Evolutionary conservation across 306 rosid genomes (phyloP).

Genomic region (Pterocarpus santalinus): DNA sequence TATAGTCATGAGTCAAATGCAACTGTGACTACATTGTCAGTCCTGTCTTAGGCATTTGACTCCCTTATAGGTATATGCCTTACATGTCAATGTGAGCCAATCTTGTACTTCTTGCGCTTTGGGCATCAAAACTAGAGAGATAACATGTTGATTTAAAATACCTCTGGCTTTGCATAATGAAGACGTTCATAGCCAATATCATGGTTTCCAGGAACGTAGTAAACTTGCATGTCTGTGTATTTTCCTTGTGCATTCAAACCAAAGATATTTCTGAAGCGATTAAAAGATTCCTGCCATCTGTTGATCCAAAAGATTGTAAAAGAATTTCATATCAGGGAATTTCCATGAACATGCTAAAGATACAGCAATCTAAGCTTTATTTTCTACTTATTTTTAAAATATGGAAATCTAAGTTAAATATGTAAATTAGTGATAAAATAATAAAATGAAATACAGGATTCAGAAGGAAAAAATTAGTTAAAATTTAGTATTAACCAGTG

Average conservation of each 20-base stretch:
- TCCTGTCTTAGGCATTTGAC: constrained; percentile 27
- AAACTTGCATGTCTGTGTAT: constrained; percentile 56
- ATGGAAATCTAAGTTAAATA: constrained; percentile 25
- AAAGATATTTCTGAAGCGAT: constrained; percentile 76
- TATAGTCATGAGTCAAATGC: constrained; percentile 18
- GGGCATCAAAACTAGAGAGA: constrained; percentile 25
- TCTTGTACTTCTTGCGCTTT: constrained; percentile 29
- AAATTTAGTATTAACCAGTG: constrained; percentile 9
- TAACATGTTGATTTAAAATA: constrained; percentile 38
- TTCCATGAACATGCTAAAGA: constrained; percentile 1
- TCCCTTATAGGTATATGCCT: constrained; percentile 18
- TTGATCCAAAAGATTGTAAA: constrained; percentile 48
- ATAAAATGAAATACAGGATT: constrained; percentile 7
- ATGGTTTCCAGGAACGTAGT: constrained; percentile 83
- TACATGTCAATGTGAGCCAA: constrained; percentile 9
- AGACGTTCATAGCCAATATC: constrained; percentile 79
- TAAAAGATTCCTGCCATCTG: constrained; percentile 81
- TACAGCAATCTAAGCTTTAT: constrained; percentile 30
- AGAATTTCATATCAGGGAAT: constrained; percentile 39
- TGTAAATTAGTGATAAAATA: constrained; percentile 10
- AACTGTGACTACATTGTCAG: constrained; percentile 30
- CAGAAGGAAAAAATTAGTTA: neutral
- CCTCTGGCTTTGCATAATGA: constrained; percentile 67
- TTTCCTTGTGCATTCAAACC: constrained; percentile 61
- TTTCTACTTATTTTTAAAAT: neutral